A percentile compares a stretch with the other conserved stretches of the same genome.
phyloP scores from a whole-genome alignment of 768 basidiomycete genomes.

The Leccinum uliginosum region DNA sequence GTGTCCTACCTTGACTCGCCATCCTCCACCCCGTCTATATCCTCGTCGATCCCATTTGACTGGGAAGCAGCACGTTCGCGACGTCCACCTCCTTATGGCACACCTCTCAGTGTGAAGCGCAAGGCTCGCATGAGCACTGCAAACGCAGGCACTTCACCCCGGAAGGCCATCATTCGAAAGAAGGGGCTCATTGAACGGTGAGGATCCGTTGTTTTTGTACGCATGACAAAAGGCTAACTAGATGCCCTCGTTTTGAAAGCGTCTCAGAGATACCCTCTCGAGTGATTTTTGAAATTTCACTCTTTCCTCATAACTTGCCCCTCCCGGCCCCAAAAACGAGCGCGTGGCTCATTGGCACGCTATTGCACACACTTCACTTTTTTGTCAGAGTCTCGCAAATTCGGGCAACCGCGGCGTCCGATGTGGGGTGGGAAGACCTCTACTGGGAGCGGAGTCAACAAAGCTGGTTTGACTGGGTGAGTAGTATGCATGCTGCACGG shows the following conservation, averaged over 20 bases:
- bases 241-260: conserved; percentile 31
- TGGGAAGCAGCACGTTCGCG: conserved; percentile 79
- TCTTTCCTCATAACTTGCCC: conserved; percentile 80
- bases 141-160: conserved; percentile 31
- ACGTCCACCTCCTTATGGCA: conserved; percentile 68
- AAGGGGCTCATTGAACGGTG: conserved; percentile 63
- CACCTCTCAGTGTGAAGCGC: conserved; percentile 48
- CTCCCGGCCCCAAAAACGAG: conserved; percentile 63
- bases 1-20: conserved; percentile 57
- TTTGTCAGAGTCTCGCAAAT: conserved; percentile 57
- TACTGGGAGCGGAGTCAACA: conserved; percentile 59
- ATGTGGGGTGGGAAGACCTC: conserved; percentile 77
- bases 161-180: conserved; percentile 57
- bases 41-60: conserved; percentile 76
- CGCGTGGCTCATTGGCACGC: conserved; percentile 60
- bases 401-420: conserved; percentile 55
- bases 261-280: conserved; percentile 62
- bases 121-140: conserved; percentile 37
- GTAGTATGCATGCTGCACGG: conserved; percentile 18
- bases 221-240: conserved; percentile 13
- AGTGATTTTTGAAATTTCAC: conserved; percentile 73
- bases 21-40: conserved; percentile 65
- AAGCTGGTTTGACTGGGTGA: conserved; percentile 80
- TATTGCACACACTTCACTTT: conserved; percentile 66
- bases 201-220: conserved; percentile 4